These are phyloP conservation scores for Nicotiana rustica DNA, from an alignment of 305 asterid genomes.

Conservation along the genomic window DNA sequence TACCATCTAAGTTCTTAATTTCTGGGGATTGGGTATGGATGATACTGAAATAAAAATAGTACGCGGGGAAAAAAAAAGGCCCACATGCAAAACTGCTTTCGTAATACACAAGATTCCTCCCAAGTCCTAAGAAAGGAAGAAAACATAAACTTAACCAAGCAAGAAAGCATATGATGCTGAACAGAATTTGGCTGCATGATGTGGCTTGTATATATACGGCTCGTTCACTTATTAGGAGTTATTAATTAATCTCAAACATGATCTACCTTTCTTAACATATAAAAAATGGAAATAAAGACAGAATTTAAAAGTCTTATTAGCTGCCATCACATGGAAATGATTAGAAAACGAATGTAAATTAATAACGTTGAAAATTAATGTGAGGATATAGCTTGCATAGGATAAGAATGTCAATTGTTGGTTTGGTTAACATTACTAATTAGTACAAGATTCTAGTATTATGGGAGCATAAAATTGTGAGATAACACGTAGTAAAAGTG, in stretches of 20 bases:
- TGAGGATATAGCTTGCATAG: neutral
- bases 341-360: neutral
- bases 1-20: neutral
- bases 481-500: neutral
- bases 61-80: neutral
- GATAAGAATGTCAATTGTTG: neutral
- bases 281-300: neutral
- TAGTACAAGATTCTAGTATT: neutral
- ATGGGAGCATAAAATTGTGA: neutral
- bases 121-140: constrained; percentile 22
- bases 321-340: neutral
- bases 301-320: neutral
- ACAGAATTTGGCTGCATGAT: constrained; percentile 16
- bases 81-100: neutral
- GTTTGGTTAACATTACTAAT: neutral
- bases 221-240: neutral
- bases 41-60: neutral
- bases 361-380: neutral
- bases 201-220: constrained; percentile 16
- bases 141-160: constrained; percentile 45
- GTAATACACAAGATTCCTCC: constrained; percentile 27
- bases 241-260: neutral
- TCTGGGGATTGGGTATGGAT: neutral
- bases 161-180: constrained; percentile 55
- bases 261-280: neutral